These are phyloP conservation scores for Colletotrichum sojae DNA, from an alignment of 2,329 filamentous ascomycete genomes.

Conservation along the genomic window DNA sequence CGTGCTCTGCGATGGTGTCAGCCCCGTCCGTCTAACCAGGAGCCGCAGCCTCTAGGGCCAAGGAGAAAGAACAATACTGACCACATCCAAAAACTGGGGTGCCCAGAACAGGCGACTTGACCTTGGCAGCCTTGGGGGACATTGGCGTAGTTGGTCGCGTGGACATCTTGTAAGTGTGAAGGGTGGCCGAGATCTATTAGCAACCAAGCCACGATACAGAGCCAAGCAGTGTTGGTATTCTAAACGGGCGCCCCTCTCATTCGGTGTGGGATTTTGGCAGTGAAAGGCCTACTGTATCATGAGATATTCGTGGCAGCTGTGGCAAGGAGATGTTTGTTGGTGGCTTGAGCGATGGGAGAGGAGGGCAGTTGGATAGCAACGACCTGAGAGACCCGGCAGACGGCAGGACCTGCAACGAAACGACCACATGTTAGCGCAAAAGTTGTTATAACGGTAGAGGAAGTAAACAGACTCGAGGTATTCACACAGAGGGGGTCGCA, in stretches of 20 bases:
- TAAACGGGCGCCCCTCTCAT: not conserved
- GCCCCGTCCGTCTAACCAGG: constrained; percentile 21
- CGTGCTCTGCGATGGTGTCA: constrained; percentile 70
- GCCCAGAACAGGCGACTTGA: constrained; percentile 72
- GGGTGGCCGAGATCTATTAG: not conserved
- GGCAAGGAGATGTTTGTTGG: not conserved
- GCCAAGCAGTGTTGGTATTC: not conserved
- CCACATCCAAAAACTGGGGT: constrained; percentile 75
- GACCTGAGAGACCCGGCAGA: constrained; percentile 12
- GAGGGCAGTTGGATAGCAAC: constrained; percentile 12
- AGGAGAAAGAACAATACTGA: constrained; percentile 55
- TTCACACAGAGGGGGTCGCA: no score
- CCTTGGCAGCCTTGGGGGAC: constrained; percentile 70
- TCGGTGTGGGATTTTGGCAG: not conserved
- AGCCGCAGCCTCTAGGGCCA: constrained; percentile 1
- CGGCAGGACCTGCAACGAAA: not conserved
- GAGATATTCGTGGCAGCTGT: not conserved
- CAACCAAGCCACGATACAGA: not conserved
- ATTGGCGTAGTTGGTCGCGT: constrained; percentile 64
- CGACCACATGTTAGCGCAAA: constrained; percentile 7
- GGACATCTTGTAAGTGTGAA: constrained; percentile 54
- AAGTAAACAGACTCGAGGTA: no score
- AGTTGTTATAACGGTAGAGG: not conserved
- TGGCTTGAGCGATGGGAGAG: constrained; percentile 4
- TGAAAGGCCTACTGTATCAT: not conserved